phyloP scores from a whole-genome alignment of 345 rosid species.

The Eucalyptus viminalis region DNA sequence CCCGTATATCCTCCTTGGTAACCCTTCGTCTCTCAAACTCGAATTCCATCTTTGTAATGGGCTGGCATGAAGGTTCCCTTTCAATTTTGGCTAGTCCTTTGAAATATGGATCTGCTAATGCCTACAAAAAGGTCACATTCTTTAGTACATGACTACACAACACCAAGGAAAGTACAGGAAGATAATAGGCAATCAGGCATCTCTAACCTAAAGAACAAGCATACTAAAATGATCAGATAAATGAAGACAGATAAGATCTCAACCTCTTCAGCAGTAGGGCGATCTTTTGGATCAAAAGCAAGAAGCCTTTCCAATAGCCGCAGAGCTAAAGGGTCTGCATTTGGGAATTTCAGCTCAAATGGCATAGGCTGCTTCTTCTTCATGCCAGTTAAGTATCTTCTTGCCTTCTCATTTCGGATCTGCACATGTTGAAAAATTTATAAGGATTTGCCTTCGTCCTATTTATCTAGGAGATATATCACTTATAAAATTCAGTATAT shows the following conservation, averaged over 20 bases:
- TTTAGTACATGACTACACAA: background rate
- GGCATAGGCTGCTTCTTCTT: slow-evolving; percentile 65
- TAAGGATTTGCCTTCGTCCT: background rate
- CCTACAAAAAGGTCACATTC: slow-evolving; percentile 14
- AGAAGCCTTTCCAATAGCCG: slow-evolving; percentile 61
- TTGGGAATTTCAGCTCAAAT: slow-evolving; percentile 63
- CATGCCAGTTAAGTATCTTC: slow-evolving; percentile 84
- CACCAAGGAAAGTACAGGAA: background rate
- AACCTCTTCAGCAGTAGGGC: slow-evolving; percentile 87
- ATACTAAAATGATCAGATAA: background rate
- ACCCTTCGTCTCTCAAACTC: slow-evolving; percentile 86
- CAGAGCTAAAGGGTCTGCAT: slow-evolving; percentile 70
- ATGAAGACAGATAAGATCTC: background rate
- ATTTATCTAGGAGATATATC: background rate
- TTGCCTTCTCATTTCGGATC: slow-evolving; percentile 89
- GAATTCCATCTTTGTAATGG: slow-evolving; percentile 85
- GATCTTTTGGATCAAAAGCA: slow-evolving; percentile 82
- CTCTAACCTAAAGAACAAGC: background rate
- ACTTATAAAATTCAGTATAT: background rate
- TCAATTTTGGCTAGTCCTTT: slow-evolving; percentile 77
- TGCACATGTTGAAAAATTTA: background rate
- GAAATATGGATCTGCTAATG: slow-evolving; percentile 79
- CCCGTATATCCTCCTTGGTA: slow-evolving; percentile 76
- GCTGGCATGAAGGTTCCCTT: slow-evolving; percentile 85
- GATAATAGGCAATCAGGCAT: too few species aligned